phyloP scores from a whole-genome alignment of 1,284 basidiomycete species.

The Cutaneotrichosporon mucoides region DNA sequence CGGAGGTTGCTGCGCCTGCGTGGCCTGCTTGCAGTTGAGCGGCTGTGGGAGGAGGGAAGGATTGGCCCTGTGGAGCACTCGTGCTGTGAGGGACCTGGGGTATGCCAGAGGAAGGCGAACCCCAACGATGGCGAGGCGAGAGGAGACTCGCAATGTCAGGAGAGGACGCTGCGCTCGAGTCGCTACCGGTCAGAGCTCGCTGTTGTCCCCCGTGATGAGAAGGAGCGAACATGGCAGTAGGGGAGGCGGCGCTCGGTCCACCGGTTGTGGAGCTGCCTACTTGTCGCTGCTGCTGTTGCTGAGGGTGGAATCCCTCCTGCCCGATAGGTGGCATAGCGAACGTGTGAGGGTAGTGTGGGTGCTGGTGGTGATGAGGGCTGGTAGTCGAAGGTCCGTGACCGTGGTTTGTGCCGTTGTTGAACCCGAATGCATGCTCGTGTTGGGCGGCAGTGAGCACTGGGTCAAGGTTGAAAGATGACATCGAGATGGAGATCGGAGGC shows the following conservation, averaged over 20 bases:
- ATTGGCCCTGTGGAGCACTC: not conserved
- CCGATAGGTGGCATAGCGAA: not conserved
- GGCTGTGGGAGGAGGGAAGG: not conserved
- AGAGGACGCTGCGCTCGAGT: not conserved
- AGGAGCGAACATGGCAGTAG: not conserved
- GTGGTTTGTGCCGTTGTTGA: not conserved
- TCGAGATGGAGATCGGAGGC: too few relatives aligned
- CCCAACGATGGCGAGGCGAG: not conserved
- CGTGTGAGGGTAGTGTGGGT: not conserved
- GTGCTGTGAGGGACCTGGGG: not conserved
- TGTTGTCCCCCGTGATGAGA: not conserved
- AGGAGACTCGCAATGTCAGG: constrained; percentile 1
- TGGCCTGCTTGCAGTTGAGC: not conserved
- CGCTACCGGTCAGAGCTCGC: not conserved
- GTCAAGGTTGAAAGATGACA: not conserved
- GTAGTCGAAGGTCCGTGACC: not conserved
- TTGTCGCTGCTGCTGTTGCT: not conserved
- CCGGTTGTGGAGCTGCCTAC: not conserved
- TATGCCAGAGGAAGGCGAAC: not conserved
- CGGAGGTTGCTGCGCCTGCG: not conserved
- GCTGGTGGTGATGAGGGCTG: not conserved
- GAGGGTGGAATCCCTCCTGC: not conserved
- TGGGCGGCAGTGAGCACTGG: not conserved
- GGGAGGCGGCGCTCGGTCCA: not conserved
- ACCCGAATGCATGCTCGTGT: not conserved